Base-by-base conservation (phyloP, 2,329 filamentous ascomycete genomes). In the Sclerotinia trifoliorum region DNA sequence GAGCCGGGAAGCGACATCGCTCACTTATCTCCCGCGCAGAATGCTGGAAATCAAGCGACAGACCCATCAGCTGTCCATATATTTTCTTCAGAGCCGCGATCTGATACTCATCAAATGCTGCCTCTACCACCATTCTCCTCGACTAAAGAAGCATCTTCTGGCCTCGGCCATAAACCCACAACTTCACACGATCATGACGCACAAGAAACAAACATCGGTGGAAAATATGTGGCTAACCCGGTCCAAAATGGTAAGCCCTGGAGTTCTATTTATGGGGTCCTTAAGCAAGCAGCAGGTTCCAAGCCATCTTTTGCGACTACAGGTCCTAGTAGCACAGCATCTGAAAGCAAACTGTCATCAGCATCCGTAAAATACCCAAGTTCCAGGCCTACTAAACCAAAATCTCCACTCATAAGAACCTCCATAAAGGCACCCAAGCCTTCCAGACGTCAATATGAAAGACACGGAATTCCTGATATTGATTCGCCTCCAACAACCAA, bases 171-270 rank as follows among this genome's bases (percentile, higher is more conserved):
- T 21, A n/a, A 46, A 3, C 57, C 42, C 21, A 4, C 10, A 5
- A 2, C 21, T 8, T 10, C 15, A 42, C 39, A 5, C 29, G 0
- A 7, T 1, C 29, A 29, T 13, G 7, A 26, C 0, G 13, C 3
- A 4, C 7, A 62, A 10, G 11, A 17, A 11, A 7, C 7, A 49
- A 13, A 24, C 15, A 1, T 6, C 5, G 24, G 17, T 10, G 3
- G 11, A 1, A n/a, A 15, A 26, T 2, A 7, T 3, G 21, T 5
- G 2, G 13, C 3, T 11, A 24, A 2, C 32, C 8, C 44, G 35
- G 29, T 17, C 5, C 26, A 62, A n/a, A 21, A 7, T 2, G 7
- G 24, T 35, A 49, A 1, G 13, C 1, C 3, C 17, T 13, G 7
- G 5, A 13, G 5, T 35, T 49, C 1, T 17, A 10, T 19, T 8